Conservation (phyloP, 352 stramenopile species). For the Blastocystis sp. region DNA sequence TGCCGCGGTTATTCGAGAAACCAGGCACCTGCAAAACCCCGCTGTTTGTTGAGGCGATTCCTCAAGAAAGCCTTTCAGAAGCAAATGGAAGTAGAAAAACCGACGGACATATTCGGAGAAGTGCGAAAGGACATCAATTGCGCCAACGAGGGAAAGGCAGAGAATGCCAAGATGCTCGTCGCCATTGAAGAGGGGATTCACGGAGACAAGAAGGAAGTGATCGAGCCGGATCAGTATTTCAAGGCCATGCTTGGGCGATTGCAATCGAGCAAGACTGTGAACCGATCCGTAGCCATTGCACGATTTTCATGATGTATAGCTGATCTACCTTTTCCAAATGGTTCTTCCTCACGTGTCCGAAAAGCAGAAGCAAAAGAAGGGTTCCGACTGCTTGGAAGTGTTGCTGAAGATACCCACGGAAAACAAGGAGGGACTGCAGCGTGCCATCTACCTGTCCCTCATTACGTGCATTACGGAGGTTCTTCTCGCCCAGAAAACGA, state of each 20-base stretch:
- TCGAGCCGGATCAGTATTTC: slow-evolving; percentile 37
- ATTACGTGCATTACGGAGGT: neutral
- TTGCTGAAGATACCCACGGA: slow-evolving; percentile 14
- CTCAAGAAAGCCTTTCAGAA: neutral
- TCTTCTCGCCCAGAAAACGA: slow-evolving; percentile 1
- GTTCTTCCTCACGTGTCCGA: slow-evolving; percentile 39
- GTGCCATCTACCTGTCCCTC: slow-evolving; percentile 12
- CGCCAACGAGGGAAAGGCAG: slow-evolving; percentile 13
- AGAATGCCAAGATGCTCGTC: slow-evolving; percentile 29
- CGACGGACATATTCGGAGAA: slow-evolving; percentile 20
- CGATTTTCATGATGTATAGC: neutral
- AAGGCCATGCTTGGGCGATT: neutral
- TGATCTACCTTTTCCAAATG: slow-evolving; percentile 59
- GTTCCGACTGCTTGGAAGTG: neutral
- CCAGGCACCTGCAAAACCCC: neutral
- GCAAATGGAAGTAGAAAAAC: neutral
- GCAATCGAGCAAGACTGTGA: neutral
- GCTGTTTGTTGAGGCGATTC: neutral
- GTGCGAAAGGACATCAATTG: slow-evolving; percentile 23
- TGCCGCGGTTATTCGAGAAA: neutral
- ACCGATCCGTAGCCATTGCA: neutral
- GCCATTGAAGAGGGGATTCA: slow-evolving; percentile 27
- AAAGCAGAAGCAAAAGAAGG: neutral
- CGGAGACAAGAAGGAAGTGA: slow-evolving; percentile 25
- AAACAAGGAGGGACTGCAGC: neutral